Evolutionary conservation across 2,329 filamentous ascomycete genomes (phyloP), one percentile per base, ranked within the genome.

Genomic region (Trichophyton rubrum): DNA sequence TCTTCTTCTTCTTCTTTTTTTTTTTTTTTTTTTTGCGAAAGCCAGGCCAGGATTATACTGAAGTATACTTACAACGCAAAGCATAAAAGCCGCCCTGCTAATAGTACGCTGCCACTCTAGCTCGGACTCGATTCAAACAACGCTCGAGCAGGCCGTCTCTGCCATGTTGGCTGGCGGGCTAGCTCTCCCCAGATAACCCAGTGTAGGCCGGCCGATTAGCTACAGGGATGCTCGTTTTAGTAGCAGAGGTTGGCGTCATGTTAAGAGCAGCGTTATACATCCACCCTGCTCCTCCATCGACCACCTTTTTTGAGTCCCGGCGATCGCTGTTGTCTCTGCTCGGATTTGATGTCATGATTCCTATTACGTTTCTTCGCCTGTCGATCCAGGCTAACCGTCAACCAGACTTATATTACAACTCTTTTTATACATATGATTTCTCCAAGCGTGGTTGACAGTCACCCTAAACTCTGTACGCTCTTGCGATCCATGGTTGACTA

Each of bases 11-110:
- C 24, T 5, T 27, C 24, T 27, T 6, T 5, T 6, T 27, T 5
- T 27, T 27, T 3, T 5, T 27, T 1, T 27, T 6, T 8, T 30
- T 30, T 13, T 8, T 22, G 9, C 45, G 24, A 27, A 13, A 22
- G 20, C 45, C 17, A 33, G 15, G 30, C 33, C 51, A 33, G 51
- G 40, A n/a, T n/a, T n/a, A n/a, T n/a, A n/a, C n/a, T n/a, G n/a
- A n/a, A n/a, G n/a, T n/a, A n/a, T n/a, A n/a, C n/a, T n/a, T n/a
- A n/a, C n/a, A n/a, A n/a, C n/a, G n/a, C n/a, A n/a, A 55, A 38
- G 51, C 51, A 55, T 55, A 55, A 55, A n/a, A 22, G 11, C 51
- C 51, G 51, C 51, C 51, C 51, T 55, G 51, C n/a, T n/a, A 35
- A 55, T 55, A 55, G 30, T 35, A n/a, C 30, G n/a, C 27, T 33